A percentile compares a stretch with the other conserved stretches of the same genome.
These are phyloP conservation scores for Debaryomycetaceae sp. DNA, from an alignment of 1,139 yeast genomes.

Conservation along the genomic window DNA sequence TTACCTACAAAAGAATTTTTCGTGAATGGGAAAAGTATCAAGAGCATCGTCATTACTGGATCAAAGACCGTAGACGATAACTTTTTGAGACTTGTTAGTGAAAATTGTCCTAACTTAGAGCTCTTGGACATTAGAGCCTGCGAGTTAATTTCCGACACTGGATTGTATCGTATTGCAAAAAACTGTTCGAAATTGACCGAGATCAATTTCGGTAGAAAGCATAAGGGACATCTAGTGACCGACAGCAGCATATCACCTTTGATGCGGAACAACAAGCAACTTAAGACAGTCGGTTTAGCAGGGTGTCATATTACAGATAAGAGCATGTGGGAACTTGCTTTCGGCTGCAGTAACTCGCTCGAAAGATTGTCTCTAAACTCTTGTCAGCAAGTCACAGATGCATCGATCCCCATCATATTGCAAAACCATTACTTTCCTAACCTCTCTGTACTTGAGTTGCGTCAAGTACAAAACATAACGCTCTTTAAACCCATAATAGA, in stretches of 20 bases:
- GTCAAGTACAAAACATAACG: constrained; percentile 57
- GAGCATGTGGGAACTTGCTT: constrained; percentile 76
- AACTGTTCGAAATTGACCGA: constrained; percentile 53
- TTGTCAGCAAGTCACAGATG: constrained; percentile 64
- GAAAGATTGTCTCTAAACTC: constrained; percentile 76
- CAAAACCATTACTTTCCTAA: constrained; percentile 52
- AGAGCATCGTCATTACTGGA: constrained; percentile 71
- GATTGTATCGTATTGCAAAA: constrained; percentile 62
- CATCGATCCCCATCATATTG: constrained; percentile 62
- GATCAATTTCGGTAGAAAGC: constrained; percentile 79
- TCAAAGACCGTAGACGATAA: constrained; percentile 62
- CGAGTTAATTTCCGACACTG: constrained; percentile 70
- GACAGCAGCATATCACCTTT: constrained; percentile 64
- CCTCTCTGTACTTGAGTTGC: constrained; percentile 72
- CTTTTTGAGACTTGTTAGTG: constrained; percentile 49
- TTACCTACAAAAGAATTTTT: constrained; percentile 52
- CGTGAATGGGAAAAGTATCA: constrained; percentile 37
- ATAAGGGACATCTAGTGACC: constrained; percentile 64
- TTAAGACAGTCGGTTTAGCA: constrained; percentile 80
- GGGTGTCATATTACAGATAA: constrained; percentile 81
- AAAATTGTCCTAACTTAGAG: constrained; percentile 56
- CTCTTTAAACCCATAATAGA: constrained; percentile 63
- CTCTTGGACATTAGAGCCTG: constrained; percentile 82
- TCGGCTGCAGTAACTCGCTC: constrained; percentile 50
- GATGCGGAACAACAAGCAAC: constrained; percentile 47